These are phyloP conservation scores for Lagenaria siceraria DNA, from an alignment of 306 rosid species.

Conservation along the genomic window DNA sequence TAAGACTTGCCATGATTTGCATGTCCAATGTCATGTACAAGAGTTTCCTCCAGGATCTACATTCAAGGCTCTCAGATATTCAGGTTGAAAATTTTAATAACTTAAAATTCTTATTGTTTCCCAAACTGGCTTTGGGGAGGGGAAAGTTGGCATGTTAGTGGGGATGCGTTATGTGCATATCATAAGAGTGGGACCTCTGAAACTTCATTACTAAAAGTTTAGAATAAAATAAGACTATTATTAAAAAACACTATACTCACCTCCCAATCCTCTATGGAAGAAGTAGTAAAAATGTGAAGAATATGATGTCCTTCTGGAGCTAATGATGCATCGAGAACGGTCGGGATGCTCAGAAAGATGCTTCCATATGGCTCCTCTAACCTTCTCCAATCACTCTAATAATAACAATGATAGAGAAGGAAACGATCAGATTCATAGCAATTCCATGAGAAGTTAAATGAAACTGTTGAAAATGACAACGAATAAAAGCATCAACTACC, in stretches of 20 bases:
- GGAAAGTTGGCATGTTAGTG: neutral
- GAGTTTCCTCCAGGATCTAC: neutral
- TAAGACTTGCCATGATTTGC: neutral
- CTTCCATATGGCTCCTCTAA: conserved; percentile 87
- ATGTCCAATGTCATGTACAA: neutral
- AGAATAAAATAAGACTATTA: neutral
- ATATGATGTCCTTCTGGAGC: conserved; percentile 84
- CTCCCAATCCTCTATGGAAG: conserved; percentile 91
- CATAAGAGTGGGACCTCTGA: neutral
- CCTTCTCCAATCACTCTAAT: conserved; percentile 52
- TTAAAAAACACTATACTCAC: conserved; percentile 17
- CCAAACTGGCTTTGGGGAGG: neutral
- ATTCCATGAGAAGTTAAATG: neutral
- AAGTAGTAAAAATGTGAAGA: conserved; percentile 90
- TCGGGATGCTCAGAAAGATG: conserved; percentile 93
- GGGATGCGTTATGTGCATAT: neutral
- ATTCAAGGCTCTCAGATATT: neutral
- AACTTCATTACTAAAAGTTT: neutral
- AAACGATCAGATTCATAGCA: neutral
- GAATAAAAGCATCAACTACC: conserved; percentile 32
- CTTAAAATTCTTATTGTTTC: neutral
- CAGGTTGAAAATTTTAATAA: neutral
- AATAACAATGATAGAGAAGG: neutral
- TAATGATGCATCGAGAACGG: conserved; percentile 76
- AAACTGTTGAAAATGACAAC: conserved; percentile 7